Base-by-base conservation (phyloP, 78 protist genomes). In the Emiliania huxleyi region DNA sequence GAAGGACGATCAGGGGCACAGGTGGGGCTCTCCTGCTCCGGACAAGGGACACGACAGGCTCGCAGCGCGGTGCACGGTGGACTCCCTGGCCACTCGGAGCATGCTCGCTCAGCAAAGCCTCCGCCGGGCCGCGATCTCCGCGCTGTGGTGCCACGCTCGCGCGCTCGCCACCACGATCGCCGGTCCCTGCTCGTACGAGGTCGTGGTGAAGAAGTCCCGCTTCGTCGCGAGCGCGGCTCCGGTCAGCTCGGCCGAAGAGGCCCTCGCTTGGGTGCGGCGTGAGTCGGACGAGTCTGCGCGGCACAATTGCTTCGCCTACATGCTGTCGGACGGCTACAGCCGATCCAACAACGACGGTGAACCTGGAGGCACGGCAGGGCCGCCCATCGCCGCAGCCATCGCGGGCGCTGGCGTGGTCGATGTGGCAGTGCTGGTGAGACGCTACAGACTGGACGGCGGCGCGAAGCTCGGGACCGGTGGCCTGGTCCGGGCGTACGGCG, bases 311-410 rank as follows among this genome's bases (percentile, higher is more conserved):
- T 77, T 77, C 29, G 85, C 85, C 15, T 77, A 4, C 37, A 40
- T 22, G 48, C 85, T 77, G 3, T 1, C 33, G 33, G 44, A 26
- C 85, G 85, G 85, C 85, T 12, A 45, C 29, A 37, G 21, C 2
- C 85, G 85, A 0, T 23, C 85, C 18, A 77, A 77, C 18, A 22
- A 22, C 48, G 85, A 77, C 85, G 85, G 85, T 1, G 85, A 77
- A 48, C 85, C 85, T 45, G 85, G 85, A 29, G 85, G 85, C 85
- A 77, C 85, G 2, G 85, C 85, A 11, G 85, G 85, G 19, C 85
- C 85, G 46, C 85, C 85, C 48, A 77, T 77, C 44, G 2, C 23
- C 18, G 85, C 85, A 2, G 85, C 85, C n/a, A 77, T 77, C 46
- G 85, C 6, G 8, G 85, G 48, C 46, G 44, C 85, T 1, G 85